A percentile compares a stretch with the other conserved stretches of the same genome.
phyloP scores from a whole-genome alignment of 2,329 filamentous ascomycete species.

The Metarhizium sp. region DNA sequence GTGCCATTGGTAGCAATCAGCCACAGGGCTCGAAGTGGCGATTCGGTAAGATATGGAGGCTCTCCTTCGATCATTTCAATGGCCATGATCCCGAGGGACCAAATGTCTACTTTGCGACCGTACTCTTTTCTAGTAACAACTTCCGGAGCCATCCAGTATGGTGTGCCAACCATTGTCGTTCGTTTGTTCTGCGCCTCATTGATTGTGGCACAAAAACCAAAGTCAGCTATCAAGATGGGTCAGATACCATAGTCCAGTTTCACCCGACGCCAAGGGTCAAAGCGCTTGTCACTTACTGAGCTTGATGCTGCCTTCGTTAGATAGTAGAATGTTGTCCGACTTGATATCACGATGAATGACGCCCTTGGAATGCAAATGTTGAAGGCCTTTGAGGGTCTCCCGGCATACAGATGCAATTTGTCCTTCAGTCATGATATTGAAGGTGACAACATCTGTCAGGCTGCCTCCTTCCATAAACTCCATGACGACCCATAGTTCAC shows the following conservation, averaged over 20 bases:
- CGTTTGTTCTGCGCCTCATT: constrained; percentile 96
- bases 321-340: constrained; percentile 93
- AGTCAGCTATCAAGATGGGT: constrained; percentile 61
- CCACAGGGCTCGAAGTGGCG: constrained; percentile 84
- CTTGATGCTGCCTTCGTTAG: constrained; percentile 92
- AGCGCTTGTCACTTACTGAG: constrained; percentile 57
- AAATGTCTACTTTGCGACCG: constrained; percentile 96
- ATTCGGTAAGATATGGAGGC: constrained; percentile 92
- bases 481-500: constrained; percentile 98
- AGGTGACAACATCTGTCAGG: constrained; percentile 95
- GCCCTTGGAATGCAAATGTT: constrained; percentile 93
- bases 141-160: constrained; percentile 99
- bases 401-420: constrained; percentile 94
- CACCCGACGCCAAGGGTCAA: neutral
- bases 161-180: constrained; percentile 97
- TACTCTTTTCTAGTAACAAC: constrained; percentile 97
- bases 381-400: constrained; percentile 83
- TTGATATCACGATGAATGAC: constrained; percentile 99
- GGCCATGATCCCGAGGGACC: constrained; percentile 97
- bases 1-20: constrained; percentile 96
- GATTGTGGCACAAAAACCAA: constrained; percentile 97
- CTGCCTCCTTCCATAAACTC: constrained; percentile 99
- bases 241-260: neutral
- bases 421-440: constrained; percentile 97
- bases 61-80: constrained; percentile 99